Conservation (phyloP, 179 eudicot species). For the Actinidia chinensis region DNA sequence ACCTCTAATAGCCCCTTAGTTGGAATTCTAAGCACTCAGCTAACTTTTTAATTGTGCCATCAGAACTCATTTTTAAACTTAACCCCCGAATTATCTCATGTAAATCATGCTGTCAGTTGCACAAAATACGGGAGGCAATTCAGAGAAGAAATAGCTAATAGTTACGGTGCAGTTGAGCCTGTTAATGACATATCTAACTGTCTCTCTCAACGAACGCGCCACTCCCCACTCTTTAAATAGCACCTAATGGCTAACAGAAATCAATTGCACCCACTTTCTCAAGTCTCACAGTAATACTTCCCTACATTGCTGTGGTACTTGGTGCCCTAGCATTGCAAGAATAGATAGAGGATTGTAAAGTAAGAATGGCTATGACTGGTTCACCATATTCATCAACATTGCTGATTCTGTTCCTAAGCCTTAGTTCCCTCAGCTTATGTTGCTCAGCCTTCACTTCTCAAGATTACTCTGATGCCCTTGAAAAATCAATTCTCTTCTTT, state of each 20-base stretch:
- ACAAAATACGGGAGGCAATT: too few relatives aligned
- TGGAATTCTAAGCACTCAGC: too few relatives aligned
- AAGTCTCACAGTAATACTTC: background rate
- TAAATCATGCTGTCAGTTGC: too few relatives aligned
- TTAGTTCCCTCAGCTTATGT: constrained; percentile 17
- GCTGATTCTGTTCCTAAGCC: constrained; percentile 22
- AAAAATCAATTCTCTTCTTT: constrained; percentile 75
- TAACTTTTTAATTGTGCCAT: background rate
- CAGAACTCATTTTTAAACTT: background rate
- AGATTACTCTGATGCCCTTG: constrained; percentile 64
- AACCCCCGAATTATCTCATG: too few relatives aligned
- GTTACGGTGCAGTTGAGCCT: too few relatives aligned
- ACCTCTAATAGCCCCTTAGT: background rate
- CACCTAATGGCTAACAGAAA: background rate
- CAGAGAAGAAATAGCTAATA: too few relatives aligned
- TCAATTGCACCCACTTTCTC: background rate
- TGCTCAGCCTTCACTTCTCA: constrained; percentile 50
- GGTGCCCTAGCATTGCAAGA: background rate
- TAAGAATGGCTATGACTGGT: constrained; percentile 20
- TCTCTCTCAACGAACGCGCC: constrained; percentile 31
- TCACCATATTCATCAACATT: constrained; percentile 3
- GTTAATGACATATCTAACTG: too few relatives aligned
- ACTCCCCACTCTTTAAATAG: constrained; percentile 30
- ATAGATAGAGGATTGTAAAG: background rate
- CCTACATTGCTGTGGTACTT: constrained; percentile 2